phyloP scores from a whole-genome alignment of 371 early-diverging fungal genomes.

The Dipsacomyces acuminosporus region DNA sequence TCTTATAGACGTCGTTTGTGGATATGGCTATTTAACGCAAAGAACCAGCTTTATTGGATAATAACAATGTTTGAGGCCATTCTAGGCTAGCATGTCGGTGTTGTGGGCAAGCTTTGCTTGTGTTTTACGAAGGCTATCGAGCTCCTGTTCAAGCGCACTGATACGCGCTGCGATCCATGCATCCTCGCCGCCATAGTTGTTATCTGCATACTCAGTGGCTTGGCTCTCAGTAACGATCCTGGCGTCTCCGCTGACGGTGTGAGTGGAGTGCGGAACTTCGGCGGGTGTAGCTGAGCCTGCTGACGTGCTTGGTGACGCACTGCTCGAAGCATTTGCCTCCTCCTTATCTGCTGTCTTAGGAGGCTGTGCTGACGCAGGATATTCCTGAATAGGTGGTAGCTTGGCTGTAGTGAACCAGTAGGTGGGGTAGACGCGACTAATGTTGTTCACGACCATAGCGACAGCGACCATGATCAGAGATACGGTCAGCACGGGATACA shows the following conservation, averaged over 20 bases:
- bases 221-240: background rate
- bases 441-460: conserved; percentile 65
- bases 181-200: conserved; percentile 14
- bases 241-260: background rate
- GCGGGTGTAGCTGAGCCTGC: too few species aligned
- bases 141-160: conserved; percentile 22
- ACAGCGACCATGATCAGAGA: conserved; percentile 54
- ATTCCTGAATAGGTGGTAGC: background rate
- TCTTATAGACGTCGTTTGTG: too few species aligned
- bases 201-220: background rate
- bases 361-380: too few species aligned
- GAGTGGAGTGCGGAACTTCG: too few species aligned
- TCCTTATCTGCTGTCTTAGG: too few species aligned
- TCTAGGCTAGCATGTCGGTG: too few species aligned
- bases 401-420: conserved; percentile 58
- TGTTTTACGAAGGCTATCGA: conserved; percentile 1
- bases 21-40: too few species aligned
- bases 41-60: too few species aligned
- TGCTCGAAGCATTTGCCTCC: too few species aligned
- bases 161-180: conserved; percentile 32
- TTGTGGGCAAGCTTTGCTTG: background rate
- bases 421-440: conserved; percentile 59
- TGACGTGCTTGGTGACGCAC: too few species aligned
- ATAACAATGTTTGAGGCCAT: too few species aligned
- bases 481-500: conserved; percentile 59